phyloP scores from a whole-genome alignment of 352 stramenopile genomes.

The Globisporangium okanoganense region DNA sequence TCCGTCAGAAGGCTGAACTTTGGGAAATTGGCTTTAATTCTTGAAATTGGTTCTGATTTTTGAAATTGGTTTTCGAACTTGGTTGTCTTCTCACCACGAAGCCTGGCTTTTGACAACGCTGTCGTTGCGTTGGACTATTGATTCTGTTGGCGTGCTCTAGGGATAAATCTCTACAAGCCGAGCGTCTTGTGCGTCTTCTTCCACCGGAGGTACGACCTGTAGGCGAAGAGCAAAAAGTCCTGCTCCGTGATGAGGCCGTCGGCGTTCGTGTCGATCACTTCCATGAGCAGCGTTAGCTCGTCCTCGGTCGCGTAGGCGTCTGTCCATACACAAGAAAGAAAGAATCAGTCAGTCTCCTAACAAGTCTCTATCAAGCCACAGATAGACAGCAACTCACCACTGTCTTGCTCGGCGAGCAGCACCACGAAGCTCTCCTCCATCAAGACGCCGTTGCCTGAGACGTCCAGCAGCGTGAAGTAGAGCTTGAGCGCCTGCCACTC shows the following conservation, averaged over 20 bases:
- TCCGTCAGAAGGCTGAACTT: neutral
- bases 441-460: constrained; percentile 62
- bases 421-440: constrained; percentile 82
- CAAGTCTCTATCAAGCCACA: neutral
- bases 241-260: constrained; percentile 73
- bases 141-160: neutral
- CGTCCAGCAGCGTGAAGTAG: constrained; percentile 65
- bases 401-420: constrained; percentile 76
- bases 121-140: neutral
- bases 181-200: constrained; percentile 33
- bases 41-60: neutral
- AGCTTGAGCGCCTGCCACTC: constrained; percentile 80
- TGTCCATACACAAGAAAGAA: constrained; percentile 15
- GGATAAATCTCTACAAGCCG: neutral
- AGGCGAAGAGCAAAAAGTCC: constrained; percentile 82
- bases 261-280: constrained; percentile 75
- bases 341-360: constrained; percentile 2
- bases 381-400: constrained; percentile 32
- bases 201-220: constrained; percentile 63
- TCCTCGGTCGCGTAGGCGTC: constrained; percentile 83
- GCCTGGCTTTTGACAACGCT: neutral
- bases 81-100: neutral
- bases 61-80: neutral
- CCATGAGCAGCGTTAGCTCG: constrained; percentile 72
- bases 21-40: neutral